These are phyloP conservation scores for Plantago coronopus DNA, from an alignment of 305 asterid species.

Conservation along the genomic window DNA sequence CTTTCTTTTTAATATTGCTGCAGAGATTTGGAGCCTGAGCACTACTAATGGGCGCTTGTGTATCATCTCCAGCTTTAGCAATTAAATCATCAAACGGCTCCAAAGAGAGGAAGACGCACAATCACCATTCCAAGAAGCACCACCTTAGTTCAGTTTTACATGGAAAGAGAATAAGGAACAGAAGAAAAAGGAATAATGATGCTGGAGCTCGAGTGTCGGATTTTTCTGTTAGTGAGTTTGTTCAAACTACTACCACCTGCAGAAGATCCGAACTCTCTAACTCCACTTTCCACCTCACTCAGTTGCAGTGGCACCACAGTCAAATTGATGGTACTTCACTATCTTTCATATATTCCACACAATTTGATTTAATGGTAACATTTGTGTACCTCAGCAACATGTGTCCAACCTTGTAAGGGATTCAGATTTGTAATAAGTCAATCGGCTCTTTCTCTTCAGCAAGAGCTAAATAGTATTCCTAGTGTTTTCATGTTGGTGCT, in stretches of 20 bases:
- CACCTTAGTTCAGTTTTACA: constrained; percentile 28
- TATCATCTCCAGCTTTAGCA: constrained; percentile 48
- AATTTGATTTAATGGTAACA: not conserved
- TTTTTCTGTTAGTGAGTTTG: constrained; percentile 59
- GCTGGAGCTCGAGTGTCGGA: constrained; percentile 50
- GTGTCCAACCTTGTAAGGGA: not conserved
- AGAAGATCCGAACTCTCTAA: constrained; percentile 64
- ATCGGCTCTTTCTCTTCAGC: no score
- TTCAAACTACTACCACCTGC: constrained; percentile 66
- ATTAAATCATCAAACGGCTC: constrained; percentile 31
- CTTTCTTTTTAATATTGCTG: constrained; percentile 17
- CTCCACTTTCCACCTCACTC: constrained; percentile 71
- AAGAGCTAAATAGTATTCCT: no score
- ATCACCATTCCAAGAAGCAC: constrained; percentile 42
- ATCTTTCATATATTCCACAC: constrained; percentile 1
- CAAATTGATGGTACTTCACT: constrained; percentile 55
- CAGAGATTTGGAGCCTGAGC: constrained; percentile 25
- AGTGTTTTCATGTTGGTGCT: no score
- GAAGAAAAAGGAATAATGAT: constrained; percentile 28
- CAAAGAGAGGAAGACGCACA: constrained; percentile 35
- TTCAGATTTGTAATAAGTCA: no score
- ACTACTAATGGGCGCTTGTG: constrained; percentile 75
- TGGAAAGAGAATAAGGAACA: constrained; percentile 39
- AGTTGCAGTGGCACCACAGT: constrained; percentile 78
- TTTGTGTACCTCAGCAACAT: not conserved